Conservation (phyloP, 2,329 filamentous ascomycete genomes). For the Phialocephala subalpina region DNA sequence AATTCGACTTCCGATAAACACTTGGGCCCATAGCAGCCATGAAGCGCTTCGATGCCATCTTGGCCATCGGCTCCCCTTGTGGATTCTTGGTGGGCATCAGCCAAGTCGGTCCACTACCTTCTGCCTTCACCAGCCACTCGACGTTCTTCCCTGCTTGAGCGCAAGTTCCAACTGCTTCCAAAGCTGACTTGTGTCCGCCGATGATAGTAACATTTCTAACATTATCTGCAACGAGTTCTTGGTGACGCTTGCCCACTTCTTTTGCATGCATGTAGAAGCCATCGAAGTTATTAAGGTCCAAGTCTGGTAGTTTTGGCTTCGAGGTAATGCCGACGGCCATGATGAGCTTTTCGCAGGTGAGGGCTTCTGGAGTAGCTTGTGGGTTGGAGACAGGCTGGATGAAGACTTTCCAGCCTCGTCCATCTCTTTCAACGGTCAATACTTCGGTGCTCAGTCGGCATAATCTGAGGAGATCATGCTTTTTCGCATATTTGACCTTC, state of each 20-base stretch:
- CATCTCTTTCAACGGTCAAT: conserved; percentile 34
- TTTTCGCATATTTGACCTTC: conserved; percentile 22
- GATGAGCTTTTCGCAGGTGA: conserved; percentile 56
- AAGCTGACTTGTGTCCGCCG: conserved; percentile 70
- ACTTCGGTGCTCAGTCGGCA: conserved; percentile 23
- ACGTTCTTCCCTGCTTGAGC: conserved; percentile 55
- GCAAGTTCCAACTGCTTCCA: conserved; percentile 69
- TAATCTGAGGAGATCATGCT: conserved; percentile 12
- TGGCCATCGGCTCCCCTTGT: conserved; percentile 17
- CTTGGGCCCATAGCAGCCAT: conserved; percentile 12
- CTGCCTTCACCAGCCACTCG: conserved; percentile 39
- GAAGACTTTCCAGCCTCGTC: conserved; percentile 53
- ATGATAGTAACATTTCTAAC: conserved; percentile 59
- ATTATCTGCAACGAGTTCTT: conserved; percentile 18
- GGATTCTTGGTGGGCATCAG: conserved; percentile 18
- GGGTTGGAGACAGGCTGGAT: conserved; percentile 30
- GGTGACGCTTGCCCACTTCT: conserved; percentile 19
- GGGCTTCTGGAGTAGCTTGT: conserved; percentile 11
- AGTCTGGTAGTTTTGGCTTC: conserved; percentile 52
- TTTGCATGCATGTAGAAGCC: conserved; percentile 22
- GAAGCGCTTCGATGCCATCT: conserved; percentile 14
- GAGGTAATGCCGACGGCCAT: conserved; percentile 63
- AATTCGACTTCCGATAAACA: conserved; percentile 20
- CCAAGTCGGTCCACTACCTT: conserved; percentile 55
- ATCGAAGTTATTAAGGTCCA: conserved; percentile 20